Conservation (phyloP, 148 eudicot species). For the Persicaria maculosa region DNA sequence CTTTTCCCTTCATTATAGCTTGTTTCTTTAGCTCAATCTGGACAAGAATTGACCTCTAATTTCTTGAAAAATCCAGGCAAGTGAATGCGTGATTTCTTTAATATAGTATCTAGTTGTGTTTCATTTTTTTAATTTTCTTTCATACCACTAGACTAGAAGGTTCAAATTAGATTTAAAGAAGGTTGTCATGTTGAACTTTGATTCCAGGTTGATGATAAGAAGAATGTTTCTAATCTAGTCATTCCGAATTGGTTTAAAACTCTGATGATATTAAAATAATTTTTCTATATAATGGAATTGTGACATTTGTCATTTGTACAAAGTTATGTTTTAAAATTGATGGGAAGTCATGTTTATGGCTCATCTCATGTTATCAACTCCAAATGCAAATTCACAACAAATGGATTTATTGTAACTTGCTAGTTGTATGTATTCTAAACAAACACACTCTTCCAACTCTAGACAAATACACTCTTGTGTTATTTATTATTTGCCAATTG, state of each 20-base stretch:
- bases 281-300: neutral
- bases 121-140: neutral
- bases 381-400: neutral
- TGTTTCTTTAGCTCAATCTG: constrained; percentile 73
- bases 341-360: neutral
- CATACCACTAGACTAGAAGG: neutral
- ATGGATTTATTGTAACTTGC: neutral
- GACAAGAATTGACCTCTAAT: constrained; percentile 48
- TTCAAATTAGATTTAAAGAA: neutral
- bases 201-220: neutral
- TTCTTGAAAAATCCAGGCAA: constrained; percentile 37
- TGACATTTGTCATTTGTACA: neutral
- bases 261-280: neutral
- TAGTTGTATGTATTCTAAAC: neutral
- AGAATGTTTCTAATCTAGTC: neutral
- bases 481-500: neutral
- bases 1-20: constrained; percentile 30
- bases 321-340: neutral
- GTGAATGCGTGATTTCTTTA: neutral
- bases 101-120: neutral
- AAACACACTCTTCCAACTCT: neutral
- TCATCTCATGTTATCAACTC: neutral
- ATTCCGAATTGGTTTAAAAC: neutral
- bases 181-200: neutral
- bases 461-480: neutral